These are phyloP conservation scores for Clitocybe nebularis DNA, from an alignment of 1,284 basidiomycete species.

Conservation along the genomic window DNA sequence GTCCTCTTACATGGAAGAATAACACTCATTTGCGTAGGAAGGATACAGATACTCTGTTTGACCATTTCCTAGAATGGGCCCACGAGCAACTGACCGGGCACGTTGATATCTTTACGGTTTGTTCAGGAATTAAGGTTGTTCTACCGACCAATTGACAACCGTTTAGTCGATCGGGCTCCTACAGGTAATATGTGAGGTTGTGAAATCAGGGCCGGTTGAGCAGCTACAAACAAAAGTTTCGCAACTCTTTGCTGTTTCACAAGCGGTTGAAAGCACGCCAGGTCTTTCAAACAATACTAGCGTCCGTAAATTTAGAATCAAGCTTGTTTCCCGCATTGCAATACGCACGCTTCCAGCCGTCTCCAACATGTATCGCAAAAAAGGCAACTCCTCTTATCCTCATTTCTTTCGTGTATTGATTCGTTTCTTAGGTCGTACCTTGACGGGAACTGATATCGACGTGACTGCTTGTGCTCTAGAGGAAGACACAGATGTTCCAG, in stretches of 20 bases:
- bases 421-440: conserved; percentile 17
- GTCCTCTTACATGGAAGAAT: not conserved
- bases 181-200: conserved; percentile 71
- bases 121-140: conserved; percentile 14
- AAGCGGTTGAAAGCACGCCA: conserved; percentile 35
- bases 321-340: conserved; percentile 61
- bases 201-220: conserved; percentile 61
- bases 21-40: conserved; percentile 40
- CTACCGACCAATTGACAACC: not conserved
- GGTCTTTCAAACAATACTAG: conserved; percentile 53
- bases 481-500: conserved; percentile 71
- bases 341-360: conserved; percentile 59
- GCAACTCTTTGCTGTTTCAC: conserved; percentile 41
- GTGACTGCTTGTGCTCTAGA: conserved; percentile 20
- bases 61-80: conserved; percentile 50
- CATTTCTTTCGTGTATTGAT: not conserved
- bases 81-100: conserved; percentile 30
- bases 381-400: conserved; percentile 31
- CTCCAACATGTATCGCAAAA: conserved; percentile 31
- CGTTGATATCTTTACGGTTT: conserved; percentile 50
- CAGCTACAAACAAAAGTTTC: conserved; percentile 44
- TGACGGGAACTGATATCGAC: conserved; percentile 19
- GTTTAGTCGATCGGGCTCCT: conserved; percentile 65
- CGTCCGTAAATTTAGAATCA: conserved; percentile 63
- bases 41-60: conserved; percentile 51